phyloP scores from a whole-genome alignment of 371 early-diverging fungal species.

The Amoeboaphelidium protococcarum region DNA sequence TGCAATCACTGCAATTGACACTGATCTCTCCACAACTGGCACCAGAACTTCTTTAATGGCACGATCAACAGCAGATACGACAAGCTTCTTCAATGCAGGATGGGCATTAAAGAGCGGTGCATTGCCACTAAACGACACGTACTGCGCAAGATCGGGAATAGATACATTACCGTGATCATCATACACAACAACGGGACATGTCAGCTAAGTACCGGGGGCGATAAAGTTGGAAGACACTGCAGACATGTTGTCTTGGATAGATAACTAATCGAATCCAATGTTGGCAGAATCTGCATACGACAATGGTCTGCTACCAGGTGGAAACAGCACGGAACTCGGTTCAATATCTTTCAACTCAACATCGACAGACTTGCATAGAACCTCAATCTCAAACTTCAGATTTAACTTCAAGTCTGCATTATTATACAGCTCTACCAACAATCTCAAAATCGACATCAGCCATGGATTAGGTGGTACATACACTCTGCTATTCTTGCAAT shows the following conservation, averaged over 20 bases:
- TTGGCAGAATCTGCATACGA: no score
- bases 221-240: no score
- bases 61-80: conserved; percentile 56
- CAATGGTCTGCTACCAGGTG: no score
- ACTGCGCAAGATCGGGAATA: background rate
- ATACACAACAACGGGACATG: background rate
- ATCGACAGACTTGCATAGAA: conserved; percentile 65
- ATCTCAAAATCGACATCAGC: conserved; percentile 73
- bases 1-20: conserved; percentile 64
- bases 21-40: conserved; percentile 69
- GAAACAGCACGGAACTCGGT: no score
- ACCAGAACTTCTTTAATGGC: conserved; percentile 64
- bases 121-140: conserved; percentile 32
- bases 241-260: no score
- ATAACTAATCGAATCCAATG: no score
- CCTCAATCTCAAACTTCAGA: conserved; percentile 89
- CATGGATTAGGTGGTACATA: conserved; percentile 93
- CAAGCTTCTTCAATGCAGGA: conserved; percentile 49
- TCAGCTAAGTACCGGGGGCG: no score
- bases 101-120: conserved; percentile 39
- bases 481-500: conserved; percentile 45
- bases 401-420: conserved; percentile 74
- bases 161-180: background rate
- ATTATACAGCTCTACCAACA: conserved; percentile 73
- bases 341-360: conserved; percentile 41